A percentile compares a stretch with the other conserved stretches of the same genome.
Conservation (phyloP, 2,329 filamentous ascomycete genomes). For the Cadophora malorum region DNA sequence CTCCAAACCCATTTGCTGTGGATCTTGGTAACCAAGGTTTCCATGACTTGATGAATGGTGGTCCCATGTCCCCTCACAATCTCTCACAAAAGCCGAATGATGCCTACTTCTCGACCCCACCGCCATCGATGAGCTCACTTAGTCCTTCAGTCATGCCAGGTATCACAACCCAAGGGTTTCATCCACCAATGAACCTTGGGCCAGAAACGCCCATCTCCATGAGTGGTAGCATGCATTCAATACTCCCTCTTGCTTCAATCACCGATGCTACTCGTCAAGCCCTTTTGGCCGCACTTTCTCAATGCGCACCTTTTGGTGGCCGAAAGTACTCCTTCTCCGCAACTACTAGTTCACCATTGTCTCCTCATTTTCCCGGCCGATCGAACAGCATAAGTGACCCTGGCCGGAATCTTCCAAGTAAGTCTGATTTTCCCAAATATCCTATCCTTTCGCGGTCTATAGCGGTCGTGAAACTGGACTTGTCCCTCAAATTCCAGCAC, state of each 20-base stretch:
- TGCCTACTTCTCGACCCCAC: constrained; percentile 79
- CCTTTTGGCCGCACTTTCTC: constrained; percentile 64
- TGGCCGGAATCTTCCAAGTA: constrained; percentile 68
- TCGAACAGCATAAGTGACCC: constrained; percentile 57
- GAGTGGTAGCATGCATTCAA: constrained; percentile 62
- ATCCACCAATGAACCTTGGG: constrained; percentile 70
- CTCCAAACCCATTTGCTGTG: constrained; percentile 72
- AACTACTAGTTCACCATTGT: constrained; percentile 58
- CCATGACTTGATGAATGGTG: constrained; percentile 74
- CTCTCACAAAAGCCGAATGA: constrained; percentile 75
- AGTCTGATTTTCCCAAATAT: constrained; percentile 11
- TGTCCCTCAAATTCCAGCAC: background rate
- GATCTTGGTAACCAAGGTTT: constrained; percentile 78
- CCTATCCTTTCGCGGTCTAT: background rate
- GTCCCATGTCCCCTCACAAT: constrained; percentile 79
- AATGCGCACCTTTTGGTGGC: constrained; percentile 60
- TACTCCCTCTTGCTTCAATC: constrained; percentile 67
- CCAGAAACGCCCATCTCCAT: constrained; percentile 78
- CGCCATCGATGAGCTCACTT: constrained; percentile 74
- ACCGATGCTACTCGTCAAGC: constrained; percentile 68
- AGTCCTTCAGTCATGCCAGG: constrained; percentile 75
- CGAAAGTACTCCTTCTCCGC: constrained; percentile 70
- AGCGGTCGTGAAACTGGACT: background rate
- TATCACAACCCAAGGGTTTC: constrained; percentile 65
- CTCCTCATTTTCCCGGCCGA: constrained; percentile 57